Evolutionary conservation across 2,329 filamentous ascomycete species (phyloP).

Genomic region (Raffaelea albimanens): DNA sequence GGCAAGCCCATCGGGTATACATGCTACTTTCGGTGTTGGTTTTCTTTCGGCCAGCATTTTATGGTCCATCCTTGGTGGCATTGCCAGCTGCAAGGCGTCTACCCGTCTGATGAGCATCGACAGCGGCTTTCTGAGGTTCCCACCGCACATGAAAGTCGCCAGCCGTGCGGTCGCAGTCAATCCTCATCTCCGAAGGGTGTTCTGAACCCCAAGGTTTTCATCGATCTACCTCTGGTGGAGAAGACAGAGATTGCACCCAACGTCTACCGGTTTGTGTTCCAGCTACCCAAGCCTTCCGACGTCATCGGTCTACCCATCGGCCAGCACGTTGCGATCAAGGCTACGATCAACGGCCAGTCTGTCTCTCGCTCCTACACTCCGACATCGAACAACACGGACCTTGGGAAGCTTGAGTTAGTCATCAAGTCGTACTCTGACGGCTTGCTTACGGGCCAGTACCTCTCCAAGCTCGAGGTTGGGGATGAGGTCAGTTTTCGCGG

Average conservation of each 20-base stretch:
- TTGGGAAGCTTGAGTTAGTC: constrained; percentile 38
- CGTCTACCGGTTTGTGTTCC: constrained; percentile 37
- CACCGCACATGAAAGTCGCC: constrained; percentile 29
- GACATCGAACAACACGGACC: constrained; percentile 38
- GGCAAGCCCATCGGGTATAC: too few relatives aligned
- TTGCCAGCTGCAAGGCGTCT: constrained; percentile 18
- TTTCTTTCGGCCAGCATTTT: constrained; percentile 25
- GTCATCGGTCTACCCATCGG: constrained; percentile 46
- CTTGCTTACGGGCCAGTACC: constrained; percentile 37
- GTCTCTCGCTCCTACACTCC: constrained; percentile 46
- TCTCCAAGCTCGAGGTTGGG: constrained; percentile 35
- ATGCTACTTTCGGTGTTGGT: constrained; percentile 27
- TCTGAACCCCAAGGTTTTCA: constrained; percentile 38
- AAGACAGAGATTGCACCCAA: constrained; percentile 31
- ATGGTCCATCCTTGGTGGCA: constrained; percentile 21
- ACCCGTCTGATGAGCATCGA: constrained; percentile 23
- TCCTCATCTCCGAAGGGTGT: constrained; percentile 30
- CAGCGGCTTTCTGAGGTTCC: constrained; percentile 22
- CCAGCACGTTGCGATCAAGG: constrained; percentile 45
- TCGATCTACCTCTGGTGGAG: constrained; percentile 31
- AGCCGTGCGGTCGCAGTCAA: constrained; percentile 24
- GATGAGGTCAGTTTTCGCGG: constrained; percentile 43
- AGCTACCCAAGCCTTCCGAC: constrained; percentile 31
- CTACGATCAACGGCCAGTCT: constrained; percentile 31
- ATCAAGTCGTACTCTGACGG: constrained; percentile 43